These are phyloP conservation scores for Oxytropis ochrocephala DNA, from an alignment of 306 rosid genomes.

Conservation along the genomic window DNA sequence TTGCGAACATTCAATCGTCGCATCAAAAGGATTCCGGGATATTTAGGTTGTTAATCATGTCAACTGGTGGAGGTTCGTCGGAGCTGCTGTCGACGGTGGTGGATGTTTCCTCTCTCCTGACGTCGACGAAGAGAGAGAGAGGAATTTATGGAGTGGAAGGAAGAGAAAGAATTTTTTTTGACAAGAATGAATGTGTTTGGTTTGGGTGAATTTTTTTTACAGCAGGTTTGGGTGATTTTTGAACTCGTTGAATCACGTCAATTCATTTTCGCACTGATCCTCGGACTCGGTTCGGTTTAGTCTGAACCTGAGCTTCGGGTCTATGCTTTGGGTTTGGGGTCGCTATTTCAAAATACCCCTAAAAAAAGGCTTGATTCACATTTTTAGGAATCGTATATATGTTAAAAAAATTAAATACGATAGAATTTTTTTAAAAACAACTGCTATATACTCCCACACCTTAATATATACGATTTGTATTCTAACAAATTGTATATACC, in stretches of 20 bases:
- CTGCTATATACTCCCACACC: no score
- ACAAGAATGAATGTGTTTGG: not conserved
- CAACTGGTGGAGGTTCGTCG: not conserved
- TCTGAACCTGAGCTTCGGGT: not conserved
- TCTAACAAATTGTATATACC: no score
- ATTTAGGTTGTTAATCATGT: slow-evolving; percentile 13
- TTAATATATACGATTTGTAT: no score
- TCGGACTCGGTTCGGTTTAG: not conserved
- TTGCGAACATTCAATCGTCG: slow-evolving; percentile 70
- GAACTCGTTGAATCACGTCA: not conserved
- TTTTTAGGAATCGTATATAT: no score
- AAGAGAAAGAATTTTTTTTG: not conserved
- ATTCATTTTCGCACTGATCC: not conserved
- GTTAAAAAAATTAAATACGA: no score
- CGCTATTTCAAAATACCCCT: no score
- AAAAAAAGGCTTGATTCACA: no score
- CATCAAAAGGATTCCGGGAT: slow-evolving; percentile 40
- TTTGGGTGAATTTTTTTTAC: no score
- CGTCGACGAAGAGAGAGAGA: not conserved
- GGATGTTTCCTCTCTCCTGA: slow-evolving; percentile 37
- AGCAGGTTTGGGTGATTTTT: no score
- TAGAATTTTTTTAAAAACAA: no score
- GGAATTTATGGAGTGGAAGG: not conserved
- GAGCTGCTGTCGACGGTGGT: slow-evolving; percentile 15
- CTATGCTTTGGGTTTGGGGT: not conserved